These are phyloP conservation scores for Cladosporium sp. DNA, from an alignment of 2,329 filamentous ascomycete genomes.

Conservation along the genomic window DNA sequence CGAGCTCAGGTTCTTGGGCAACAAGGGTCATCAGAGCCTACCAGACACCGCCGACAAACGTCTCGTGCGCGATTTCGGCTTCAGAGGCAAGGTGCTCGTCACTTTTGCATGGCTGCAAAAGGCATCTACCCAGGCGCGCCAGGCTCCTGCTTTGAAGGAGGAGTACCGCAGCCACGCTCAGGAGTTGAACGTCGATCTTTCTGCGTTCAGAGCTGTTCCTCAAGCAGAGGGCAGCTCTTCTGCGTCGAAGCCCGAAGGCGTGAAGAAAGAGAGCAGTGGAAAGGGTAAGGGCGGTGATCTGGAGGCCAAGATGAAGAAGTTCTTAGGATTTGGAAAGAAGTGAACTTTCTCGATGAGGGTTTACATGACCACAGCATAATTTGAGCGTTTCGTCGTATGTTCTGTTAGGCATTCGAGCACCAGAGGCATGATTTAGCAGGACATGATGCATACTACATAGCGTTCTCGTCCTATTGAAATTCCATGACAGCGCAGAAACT, in stretches of 20 bases:
- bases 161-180: slow-evolving; percentile 63
- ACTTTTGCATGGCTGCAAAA: slow-evolving; percentile 73
- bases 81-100: slow-evolving; percentile 71
- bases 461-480: not conserved
- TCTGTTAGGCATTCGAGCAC: not conserved
- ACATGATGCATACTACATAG: not conserved
- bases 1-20: slow-evolving; percentile 65
- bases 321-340: slow-evolving; percentile 73
- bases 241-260: slow-evolving; percentile 33
- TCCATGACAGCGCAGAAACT: not conserved
- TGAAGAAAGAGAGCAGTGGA: slow-evolving; percentile 32
- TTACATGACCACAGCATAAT: not conserved
- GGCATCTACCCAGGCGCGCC: slow-evolving; percentile 59
- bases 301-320: slow-evolving; percentile 64
- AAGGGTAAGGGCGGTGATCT: slow-evolving; percentile 42
- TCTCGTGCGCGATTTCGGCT: slow-evolving; percentile 72
- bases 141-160: slow-evolving; percentile 61
- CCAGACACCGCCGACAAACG: slow-evolving; percentile 42
- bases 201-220: slow-evolving; percentile 1
- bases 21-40: slow-evolving; percentile 44
- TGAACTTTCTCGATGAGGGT: slow-evolving; percentile 36
- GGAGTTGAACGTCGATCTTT: slow-evolving; percentile 65
- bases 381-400: not conserved
- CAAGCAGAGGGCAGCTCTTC: slow-evolving; percentile 30
- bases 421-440: not conserved